Evolutionary conservation across 768 basidiomycete genomes (phyloP).

Genomic region (Strobilomyces dryophilus): DNA sequence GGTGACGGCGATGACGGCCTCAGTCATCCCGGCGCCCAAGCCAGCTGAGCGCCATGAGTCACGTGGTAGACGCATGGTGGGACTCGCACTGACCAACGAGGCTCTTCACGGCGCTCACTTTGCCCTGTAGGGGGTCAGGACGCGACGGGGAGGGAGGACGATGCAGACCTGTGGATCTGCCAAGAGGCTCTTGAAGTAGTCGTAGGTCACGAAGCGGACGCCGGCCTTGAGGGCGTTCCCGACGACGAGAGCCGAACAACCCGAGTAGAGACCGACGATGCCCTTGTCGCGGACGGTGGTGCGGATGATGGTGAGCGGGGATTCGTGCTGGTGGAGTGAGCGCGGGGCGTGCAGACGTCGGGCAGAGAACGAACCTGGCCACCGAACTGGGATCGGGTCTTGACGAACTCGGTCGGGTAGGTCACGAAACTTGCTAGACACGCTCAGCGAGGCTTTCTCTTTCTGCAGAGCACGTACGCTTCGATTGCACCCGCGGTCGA

Average conservation of each 20-base stretch:
- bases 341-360: neutral
- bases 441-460: slow-evolving; percentile 22
- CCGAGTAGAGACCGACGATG: slow-evolving; percentile 84
- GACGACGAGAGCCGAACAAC: slow-evolving; percentile 82
- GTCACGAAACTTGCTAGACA: slow-evolving; percentile 65
- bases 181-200: slow-evolving; percentile 80
- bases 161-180: slow-evolving; percentile 74
- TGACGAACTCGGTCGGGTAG: slow-evolving; percentile 89
- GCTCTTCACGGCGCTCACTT: slow-evolving; percentile 83
- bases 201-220: slow-evolving; percentile 93
- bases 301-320: slow-evolving; percentile 69
- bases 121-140: slow-evolving; percentile 54
- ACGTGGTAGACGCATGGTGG: neutral
- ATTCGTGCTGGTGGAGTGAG: slow-evolving; percentile 45
- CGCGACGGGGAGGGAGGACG: neutral
- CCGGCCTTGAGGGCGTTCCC: slow-evolving; percentile 95
- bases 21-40: slow-evolving; percentile 84
- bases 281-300: slow-evolving; percentile 76
- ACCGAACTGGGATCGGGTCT: slow-evolving; percentile 91
- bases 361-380: slow-evolving; percentile 49
- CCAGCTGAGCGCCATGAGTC: slow-evolving; percentile 47
- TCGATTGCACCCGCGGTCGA: slow-evolving; percentile 91
- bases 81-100: slow-evolving; percentile 55
- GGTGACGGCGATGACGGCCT: slow-evolving; percentile 92
- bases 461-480: slow-evolving; percentile 54